phyloP scores from a whole-genome alignment of 768 basidiomycete genomes.

The Gymnopilus dilepis region DNA sequence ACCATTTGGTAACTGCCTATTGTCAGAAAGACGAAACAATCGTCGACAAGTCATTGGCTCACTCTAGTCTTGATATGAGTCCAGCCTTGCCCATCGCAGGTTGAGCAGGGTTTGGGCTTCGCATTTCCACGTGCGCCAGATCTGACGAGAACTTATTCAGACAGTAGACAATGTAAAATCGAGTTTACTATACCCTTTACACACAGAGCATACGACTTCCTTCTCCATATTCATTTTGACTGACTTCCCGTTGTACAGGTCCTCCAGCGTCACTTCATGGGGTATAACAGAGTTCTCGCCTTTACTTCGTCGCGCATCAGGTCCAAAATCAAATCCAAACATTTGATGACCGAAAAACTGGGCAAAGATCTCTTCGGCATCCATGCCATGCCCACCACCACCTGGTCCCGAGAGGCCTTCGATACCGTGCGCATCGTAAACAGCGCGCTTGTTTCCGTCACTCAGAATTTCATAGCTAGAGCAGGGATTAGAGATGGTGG shows the following conservation, averaged over 20 bases:
- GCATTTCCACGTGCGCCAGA: constrained; percentile 82
- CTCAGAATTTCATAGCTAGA: constrained; percentile 82
- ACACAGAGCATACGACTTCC: constrained; percentile 75
- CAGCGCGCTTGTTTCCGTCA: constrained; percentile 67
- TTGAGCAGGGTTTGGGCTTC: constrained; percentile 83
- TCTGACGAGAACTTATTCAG: constrained; percentile 41
- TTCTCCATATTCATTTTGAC: constrained; percentile 91
- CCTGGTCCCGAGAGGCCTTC: constrained; percentile 59
- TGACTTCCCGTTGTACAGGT: constrained; percentile 89
- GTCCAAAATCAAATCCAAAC: constrained; percentile 73
- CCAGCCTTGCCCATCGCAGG: constrained; percentile 87
- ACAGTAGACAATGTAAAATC: neutral
- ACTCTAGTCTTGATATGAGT: constrained; percentile 63
- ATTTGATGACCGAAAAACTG: constrained; percentile 63
- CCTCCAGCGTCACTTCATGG: constrained; percentile 88
- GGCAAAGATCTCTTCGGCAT: constrained; percentile 73
- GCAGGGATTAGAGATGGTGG: constrained; percentile 13
- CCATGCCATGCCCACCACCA: constrained; percentile 54
- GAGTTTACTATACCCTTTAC: constrained; percentile 68
- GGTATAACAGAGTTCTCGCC: constrained; percentile 78
- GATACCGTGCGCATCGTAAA: constrained; percentile 79
- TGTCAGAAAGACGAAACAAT: constrained; percentile 8
- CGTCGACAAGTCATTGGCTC: constrained; percentile 4
- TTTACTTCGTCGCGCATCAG: constrained; percentile 56
- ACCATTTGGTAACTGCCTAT: constrained; percentile 25